Base-by-base conservation (phyloP, 805 yeast genomes). In the Saccharomycodes ludwigii region DNA sequence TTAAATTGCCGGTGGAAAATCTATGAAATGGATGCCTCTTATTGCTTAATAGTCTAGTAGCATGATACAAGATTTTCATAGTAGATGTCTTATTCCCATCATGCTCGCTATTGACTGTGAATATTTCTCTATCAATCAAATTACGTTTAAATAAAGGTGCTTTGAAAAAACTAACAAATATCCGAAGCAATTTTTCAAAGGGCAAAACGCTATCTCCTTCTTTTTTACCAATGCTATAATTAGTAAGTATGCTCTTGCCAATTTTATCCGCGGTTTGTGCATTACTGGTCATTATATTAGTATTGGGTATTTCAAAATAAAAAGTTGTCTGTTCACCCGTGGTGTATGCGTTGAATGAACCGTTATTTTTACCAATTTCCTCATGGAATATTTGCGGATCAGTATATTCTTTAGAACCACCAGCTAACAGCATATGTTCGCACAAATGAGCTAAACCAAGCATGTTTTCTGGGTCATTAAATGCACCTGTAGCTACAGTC, bases 381-480 rank as follows among this genome's bases (percentile, higher is more conserved):
- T 64, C 63, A 30, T 65, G 65, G 38, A 70, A 71, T 17, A 45
- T 43, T 23, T 61, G 64, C 1, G 70, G 62, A 13, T 55, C 47
- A 1, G 80, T 76, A 39, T 50, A 75, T 31, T 61, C 54, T 42
- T 66, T 71, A 0, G 80, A 69, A 3, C 77, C 80, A 34, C 65
- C 61, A 9, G 56, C 47, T 21, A 71, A 55, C 3, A 75, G 34
- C 65, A 79, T 62, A 50, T 84, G 95, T 47, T 84, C 95, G 44
- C 93, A 78, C 36, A 83, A 66, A 58, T 88, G 98, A 0, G 97
- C 97, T 22, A 88, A 48, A 0, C 98, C 98, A 0, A 73, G 73
- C 2, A 78, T 42, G 4, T 64, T 65, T 5, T 57, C 60, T 1
- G 94, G 88, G 41, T 88, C 96, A 29, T 74, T 64, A 45, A 74